Evolutionary conservation across 2,329 filamentous ascomycete genomes (phyloP), one percentile per base, ranked within the genome.

Genomic region (Colletotrichum gigasporum): DNA sequence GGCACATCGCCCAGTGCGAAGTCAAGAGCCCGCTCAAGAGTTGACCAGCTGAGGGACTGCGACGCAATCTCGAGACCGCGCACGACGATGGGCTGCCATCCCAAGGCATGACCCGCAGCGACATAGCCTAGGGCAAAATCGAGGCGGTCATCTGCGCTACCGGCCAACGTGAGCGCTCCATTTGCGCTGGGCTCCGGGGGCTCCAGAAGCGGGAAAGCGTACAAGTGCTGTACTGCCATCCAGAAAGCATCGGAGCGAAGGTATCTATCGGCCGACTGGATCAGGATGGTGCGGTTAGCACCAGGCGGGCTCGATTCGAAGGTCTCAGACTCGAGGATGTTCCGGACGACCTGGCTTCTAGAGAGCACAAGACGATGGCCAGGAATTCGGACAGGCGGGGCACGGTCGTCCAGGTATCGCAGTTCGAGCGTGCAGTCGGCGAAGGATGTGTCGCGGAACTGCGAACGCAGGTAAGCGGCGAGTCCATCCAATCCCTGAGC

Each of bases 91-190:
- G 82, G 81, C 2, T 78, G 79, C 71, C 90, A 83, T 39, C 80
- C 79, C 14, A 92, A 78, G 37, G 87, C 77, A 51, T 85, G 80
- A 0, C 89, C 90, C 5, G 88, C 85, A 24, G 89, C 87, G 45
- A 88, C 84, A 70, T 91, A 91, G 22, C 87, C 87, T 18, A 92
- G 75, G n/a, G 84, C 84, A 66, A 86, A 85, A 30, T 82, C 78
- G 62, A 87, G 82, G 18, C 80, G 81, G 7, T 84, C 82, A 20
- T 71, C 69, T 44, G 75, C 67, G 51, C 78, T 74, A 20, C 81
- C 76, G 56, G 80, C 75, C 70, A 80, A 70, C 0, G 73, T 72
- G 28, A 79, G 69, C n/a, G 61, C 57, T 11, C 57, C 64, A 2
- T 76, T 72, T 20, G 76, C 72, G 22, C 69, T 52, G 24, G 72